Evolutionary conservation across 2,329 filamentous ascomycete genomes (phyloP).

Genomic region (Aspergillus sp.): DNA sequence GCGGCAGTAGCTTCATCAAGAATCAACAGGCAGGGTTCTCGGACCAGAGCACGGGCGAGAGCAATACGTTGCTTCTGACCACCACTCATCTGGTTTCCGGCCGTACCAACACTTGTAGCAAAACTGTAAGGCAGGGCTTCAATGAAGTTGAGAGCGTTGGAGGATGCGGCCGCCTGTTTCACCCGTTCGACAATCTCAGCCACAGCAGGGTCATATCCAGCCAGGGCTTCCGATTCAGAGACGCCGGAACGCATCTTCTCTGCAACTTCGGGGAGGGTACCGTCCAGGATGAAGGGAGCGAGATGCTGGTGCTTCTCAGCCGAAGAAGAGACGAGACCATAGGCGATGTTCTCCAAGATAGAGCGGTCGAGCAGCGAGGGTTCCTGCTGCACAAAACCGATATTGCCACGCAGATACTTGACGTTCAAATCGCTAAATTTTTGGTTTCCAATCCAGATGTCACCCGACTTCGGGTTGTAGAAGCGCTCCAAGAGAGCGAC

Average conservation of each 20-base stretch:
- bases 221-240: slow-evolving; percentile 17
- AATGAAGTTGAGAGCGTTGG: slow-evolving; percentile 25
- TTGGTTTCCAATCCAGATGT: slow-evolving; percentile 24
- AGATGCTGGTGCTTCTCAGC: slow-evolving; percentile 19
- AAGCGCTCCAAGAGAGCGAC: slow-evolving; percentile 32
- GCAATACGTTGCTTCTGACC: slow-evolving; percentile 89
- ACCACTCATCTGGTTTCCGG: slow-evolving; percentile 41
- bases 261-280: slow-evolving; percentile 20
- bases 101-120: slow-evolving; percentile 30
- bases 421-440: slow-evolving; percentile 29
- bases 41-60: slow-evolving; percentile 78
- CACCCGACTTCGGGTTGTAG: slow-evolving; percentile 30
- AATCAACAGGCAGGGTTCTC: slow-evolving; percentile 71
- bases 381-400: slow-evolving; percentile 47
- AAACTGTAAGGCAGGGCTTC: slow-evolving; percentile 18
- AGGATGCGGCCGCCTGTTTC: slow-evolving; percentile 19
- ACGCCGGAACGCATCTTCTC: slow-evolving; percentile 19
- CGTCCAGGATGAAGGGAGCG: slow-evolving; percentile 18
- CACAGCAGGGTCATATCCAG: slow-evolving; percentile 15
- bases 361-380: slow-evolving; percentile 48
- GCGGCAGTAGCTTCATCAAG: slow-evolving; percentile 35
- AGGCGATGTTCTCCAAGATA: slow-evolving; percentile 51
- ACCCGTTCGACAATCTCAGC: slow-evolving; percentile 24
- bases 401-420: slow-evolving; percentile 28
- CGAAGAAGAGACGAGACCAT: slow-evolving; percentile 41